Evolutionary conservation across 768 basidiomycete genomes (phyloP).

Genomic region (Boletus sensibilis): DNA sequence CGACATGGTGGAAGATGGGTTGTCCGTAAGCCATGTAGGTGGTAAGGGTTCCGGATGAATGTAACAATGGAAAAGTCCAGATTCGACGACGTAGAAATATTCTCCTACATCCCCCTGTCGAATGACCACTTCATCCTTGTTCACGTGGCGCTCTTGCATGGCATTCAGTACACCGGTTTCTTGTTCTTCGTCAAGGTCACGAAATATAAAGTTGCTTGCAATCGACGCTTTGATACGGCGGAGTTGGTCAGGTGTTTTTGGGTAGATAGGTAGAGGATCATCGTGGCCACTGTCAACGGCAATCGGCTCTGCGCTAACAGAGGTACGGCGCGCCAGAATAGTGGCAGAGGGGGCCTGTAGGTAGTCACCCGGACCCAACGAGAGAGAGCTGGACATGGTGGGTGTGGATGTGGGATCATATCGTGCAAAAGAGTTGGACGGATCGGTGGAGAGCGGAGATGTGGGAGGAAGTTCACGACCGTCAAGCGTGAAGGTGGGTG

Average conservation of each 20-base stretch:
- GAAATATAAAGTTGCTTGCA: constrained; percentile 88
- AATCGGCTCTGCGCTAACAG: constrained; percentile 95
- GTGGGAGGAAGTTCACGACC: constrained; percentile 60
- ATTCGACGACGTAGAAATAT: constrained; percentile 96
- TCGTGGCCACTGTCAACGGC: constrained; percentile 67
- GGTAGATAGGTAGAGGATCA: constrained; percentile 70
- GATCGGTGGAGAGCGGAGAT: constrained; percentile 53
- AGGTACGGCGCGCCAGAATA: constrained; percentile 86
- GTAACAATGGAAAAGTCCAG: constrained; percentile 82
- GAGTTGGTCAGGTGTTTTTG: constrained; percentile 82
- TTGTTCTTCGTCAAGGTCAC: constrained; percentile 96
- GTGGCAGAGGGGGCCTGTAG: constrained; percentile 73
- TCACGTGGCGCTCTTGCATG: constrained; percentile 84
- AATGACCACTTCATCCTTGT: constrained; percentile 84
- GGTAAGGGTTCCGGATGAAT: constrained; percentile 67
- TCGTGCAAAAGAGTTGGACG: constrained; percentile 46
- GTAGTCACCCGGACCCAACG: constrained; percentile 54
- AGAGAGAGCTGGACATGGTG: constrained; percentile 41
- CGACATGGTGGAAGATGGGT: constrained; percentile 36
- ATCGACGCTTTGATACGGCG: constrained; percentile 86
- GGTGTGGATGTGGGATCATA: constrained; percentile 48
- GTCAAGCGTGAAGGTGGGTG: constrained; percentile 60
- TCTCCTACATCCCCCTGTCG: constrained; percentile 96
- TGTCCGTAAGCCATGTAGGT: constrained; percentile 52
- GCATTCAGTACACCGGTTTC: constrained; percentile 89